phyloP scores from a whole-genome alignment of 2,329 filamentous ascomycete species.

The Aspergillus floridensis region DNA sequence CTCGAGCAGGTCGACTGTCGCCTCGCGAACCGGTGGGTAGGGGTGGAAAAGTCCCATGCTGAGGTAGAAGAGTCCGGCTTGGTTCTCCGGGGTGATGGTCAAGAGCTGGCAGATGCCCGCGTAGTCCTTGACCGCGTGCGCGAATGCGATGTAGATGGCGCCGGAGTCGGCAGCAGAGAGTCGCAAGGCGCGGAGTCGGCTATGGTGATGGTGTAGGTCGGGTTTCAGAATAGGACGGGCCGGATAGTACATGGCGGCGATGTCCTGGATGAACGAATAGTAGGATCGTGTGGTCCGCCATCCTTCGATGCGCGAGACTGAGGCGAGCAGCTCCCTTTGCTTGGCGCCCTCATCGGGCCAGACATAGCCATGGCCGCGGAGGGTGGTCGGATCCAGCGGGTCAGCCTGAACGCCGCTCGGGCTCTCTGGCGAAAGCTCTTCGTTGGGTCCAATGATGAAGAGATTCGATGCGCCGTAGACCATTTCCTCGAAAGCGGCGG shows the following conservation, averaged over 20 bases:
- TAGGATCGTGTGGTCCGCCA: conserved; percentile 96
- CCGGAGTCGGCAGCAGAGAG: conserved; percentile 72
- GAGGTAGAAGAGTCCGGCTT: conserved; percentile 86
- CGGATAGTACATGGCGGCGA: conserved; percentile 40
- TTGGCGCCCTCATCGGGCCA: conserved; percentile 83
- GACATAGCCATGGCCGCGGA: conserved; percentile 87
- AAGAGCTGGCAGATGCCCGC: conserved; percentile 83
- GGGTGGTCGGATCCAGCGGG: conserved; percentile 48
- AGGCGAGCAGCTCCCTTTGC: conserved; percentile 82
- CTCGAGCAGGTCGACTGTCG: conserved; percentile 76
- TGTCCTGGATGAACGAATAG: conserved; percentile 84
- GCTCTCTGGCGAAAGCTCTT: conserved; percentile 55
- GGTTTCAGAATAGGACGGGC: conserved; percentile 41
- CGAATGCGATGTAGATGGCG: conserved; percentile 80
- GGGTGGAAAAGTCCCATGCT: conserved; percentile 91
- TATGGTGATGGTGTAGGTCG: conserved; percentile 88
- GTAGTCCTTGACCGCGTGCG: conserved; percentile 72
- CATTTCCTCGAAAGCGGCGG: conserved; percentile 89
- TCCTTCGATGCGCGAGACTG: conserved; percentile 89
- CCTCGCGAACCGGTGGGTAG: conserved; percentile 71
- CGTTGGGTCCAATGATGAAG: conserved; percentile 72
- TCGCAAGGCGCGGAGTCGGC: conserved; percentile 79
- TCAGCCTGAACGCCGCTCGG: conserved; percentile 41
- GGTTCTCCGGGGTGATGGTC: conserved; percentile 77
- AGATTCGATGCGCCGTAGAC: conserved; percentile 92